These are phyloP conservation scores for Talaromyces wortmannii DNA, from an alignment of 495 filamentous ascomycete species.

Conservation along the genomic window DNA sequence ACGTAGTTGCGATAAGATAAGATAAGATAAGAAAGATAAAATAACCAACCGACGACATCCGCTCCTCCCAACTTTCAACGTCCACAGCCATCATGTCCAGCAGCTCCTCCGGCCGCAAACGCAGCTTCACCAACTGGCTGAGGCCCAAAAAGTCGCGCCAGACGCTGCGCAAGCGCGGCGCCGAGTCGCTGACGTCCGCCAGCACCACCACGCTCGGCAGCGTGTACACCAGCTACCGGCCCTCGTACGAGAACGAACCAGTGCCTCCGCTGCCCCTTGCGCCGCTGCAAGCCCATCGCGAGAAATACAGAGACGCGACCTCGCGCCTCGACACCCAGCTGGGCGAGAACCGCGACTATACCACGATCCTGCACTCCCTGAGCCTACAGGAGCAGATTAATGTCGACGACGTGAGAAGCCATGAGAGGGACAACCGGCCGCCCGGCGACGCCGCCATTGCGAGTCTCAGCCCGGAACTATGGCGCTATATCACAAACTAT, in stretches of 20 bases:
- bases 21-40: no score
- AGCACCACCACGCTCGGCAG: slow-evolving; percentile 12
- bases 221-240: slow-evolving; percentile 1
- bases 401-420: slow-evolving; percentile 7
- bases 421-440: slow-evolving; percentile 15
- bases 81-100: slow-evolving; percentile 19
- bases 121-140: slow-evolving; percentile 28
- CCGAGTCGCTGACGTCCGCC: slow-evolving; percentile 20
- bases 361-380: slow-evolving; percentile 39
- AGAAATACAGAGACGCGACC: slow-evolving; percentile 27
- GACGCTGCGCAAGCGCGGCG: slow-evolving; percentile 33
- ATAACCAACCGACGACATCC: no score
- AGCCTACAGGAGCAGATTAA: slow-evolving; percentile 29
- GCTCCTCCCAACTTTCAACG: background rate
- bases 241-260: slow-evolving; percentile 12
- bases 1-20: no score
- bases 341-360: slow-evolving; percentile 43
- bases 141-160: slow-evolving; percentile 41
- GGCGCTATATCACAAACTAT: slow-evolving; percentile 31
- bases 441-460: slow-evolving; percentile 38
- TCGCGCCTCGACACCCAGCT: slow-evolving; percentile 34
- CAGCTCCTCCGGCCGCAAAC: slow-evolving; percentile 25
- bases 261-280: slow-evolving; percentile 25
- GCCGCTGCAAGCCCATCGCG: slow-evolving; percentile 29
- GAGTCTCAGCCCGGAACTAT: slow-evolving; percentile 34